Percentiles rank a stretch among this genome's conserved stretches.
Evolutionary conservation across 2,329 filamentous ascomycete genomes (phyloP).

Genomic region (Alternaria sp.): DNA sequence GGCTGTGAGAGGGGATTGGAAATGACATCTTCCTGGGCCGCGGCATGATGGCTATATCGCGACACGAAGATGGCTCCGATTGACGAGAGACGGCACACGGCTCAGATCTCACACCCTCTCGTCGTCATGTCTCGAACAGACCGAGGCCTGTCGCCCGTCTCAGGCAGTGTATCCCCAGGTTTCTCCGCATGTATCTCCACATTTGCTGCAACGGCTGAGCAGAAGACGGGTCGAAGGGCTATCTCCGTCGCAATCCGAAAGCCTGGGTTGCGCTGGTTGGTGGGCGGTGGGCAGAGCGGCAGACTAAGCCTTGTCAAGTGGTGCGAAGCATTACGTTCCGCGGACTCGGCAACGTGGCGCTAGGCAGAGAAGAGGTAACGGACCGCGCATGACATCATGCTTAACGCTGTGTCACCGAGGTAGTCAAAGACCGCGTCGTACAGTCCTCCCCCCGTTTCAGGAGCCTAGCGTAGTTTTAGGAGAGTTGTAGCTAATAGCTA

Average conservation of each 20-base stretch:
- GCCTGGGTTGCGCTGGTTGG: neutral
- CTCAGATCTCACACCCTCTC: neutral
- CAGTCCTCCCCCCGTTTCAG: too few species aligned
- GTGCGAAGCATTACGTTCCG: constrained; percentile 1
- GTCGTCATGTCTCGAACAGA: constrained; percentile 9
- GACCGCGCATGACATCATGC: neutral
- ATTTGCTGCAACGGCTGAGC: neutral
- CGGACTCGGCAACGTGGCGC: neutral
- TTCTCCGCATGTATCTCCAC: constrained; percentile 1
- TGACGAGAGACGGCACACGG: neutral
- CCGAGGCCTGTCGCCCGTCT: constrained; percentile 8
- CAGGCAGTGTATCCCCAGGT: neutral
- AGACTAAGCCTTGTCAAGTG: constrained; percentile 1
- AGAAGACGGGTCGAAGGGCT: neutral
- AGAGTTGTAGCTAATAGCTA: too few species aligned
- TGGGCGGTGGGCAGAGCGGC: neutral
- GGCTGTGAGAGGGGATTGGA: neutral
- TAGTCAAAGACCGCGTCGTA: accelerated
- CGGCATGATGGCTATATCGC: neutral
- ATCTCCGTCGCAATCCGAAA: neutral
- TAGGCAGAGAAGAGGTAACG: neutral
- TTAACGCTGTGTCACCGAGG: neutral
- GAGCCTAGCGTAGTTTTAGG: too few species aligned
- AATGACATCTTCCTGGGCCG: neutral
- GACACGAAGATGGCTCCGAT: neutral